Evolutionary conservation across 345 rosid species (phyloP), one percentile per base, ranked within the genome.

Genomic region (Eucalyptus lansdowneana): DNA sequence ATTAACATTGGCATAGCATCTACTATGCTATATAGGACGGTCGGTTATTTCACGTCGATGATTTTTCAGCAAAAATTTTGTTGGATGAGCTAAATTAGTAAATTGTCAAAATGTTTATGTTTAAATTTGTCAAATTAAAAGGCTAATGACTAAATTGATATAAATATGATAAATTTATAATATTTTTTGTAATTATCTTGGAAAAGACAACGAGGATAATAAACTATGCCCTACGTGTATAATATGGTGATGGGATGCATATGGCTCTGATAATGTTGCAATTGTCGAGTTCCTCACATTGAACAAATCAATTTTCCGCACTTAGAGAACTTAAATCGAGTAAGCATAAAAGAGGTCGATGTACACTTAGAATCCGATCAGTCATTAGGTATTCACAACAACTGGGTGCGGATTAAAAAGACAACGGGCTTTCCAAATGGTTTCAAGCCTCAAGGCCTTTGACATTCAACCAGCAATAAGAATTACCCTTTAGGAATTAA

Each of bases 11-110:
- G 10, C 10, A 4, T 19, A 8, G 2, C 1, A 0, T 53, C 5
- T 2, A 27, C 1, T 13, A 27, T 27, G 0, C 2, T 13, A 62
- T 27, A 7, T 27, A 62, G 1, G 4, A 27, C 4, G 0, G 4
- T 62, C 0, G 3, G 0, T 14, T n/a, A n/a, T 14, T 62, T 13
- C 15, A 62, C 0, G 4, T 13, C 3, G 6, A 62, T 27, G 15
- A 13, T 62, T 27, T 62, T 27, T 12, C 4, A 29, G 0, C 69
- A 13, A 62, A 62, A 60, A 13, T 4, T 6, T 62, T 0, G 31
- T 0, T 13, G 0, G 9, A 62, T 62, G 8, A 29, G n/a, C 31
- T 62, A 27, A 62, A 62, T 27, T 62, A 27, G 4, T 4, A 62
- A 13, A 62, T 62, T 13, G 4, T 62, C 15, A 60, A 60, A 27